Conservation (phyloP, 805 yeast genomes). For the Metschnikowia lachancei region DNA sequence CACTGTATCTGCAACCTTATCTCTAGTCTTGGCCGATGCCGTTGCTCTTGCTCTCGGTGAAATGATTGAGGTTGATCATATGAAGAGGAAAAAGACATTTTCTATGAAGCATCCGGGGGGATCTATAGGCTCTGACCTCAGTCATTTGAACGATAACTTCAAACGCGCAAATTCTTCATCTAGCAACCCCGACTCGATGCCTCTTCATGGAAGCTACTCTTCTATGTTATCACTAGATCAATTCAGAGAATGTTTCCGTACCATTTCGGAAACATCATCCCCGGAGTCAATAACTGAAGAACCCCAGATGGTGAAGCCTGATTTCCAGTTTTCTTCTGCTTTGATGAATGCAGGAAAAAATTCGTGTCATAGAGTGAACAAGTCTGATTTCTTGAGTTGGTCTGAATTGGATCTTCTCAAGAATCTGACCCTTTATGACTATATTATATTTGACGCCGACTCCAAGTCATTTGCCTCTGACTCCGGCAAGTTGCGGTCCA, state of each 20-base stretch:
- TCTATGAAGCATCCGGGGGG: slow-evolving; percentile 88
- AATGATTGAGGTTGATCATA: slow-evolving; percentile 54
- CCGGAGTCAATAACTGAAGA: slow-evolving; percentile 17
- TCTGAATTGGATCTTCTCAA: slow-evolving; percentile 17
- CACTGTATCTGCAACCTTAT: slow-evolving; percentile 76
- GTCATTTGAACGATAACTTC: slow-evolving; percentile 33
- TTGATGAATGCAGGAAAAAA: slow-evolving; percentile 3
- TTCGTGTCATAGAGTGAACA: slow-evolving; percentile 2
- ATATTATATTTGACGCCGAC: slow-evolving; percentile 9
- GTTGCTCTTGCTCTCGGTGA: slow-evolving; percentile 72
- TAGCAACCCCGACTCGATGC: slow-evolving; percentile 5
- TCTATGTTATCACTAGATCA: slow-evolving; percentile 20
- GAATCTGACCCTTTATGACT: slow-evolving; percentile 14
- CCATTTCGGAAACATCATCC: slow-evolving; percentile 5
- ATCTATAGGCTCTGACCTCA: slow-evolving; percentile 63
- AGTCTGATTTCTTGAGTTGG: slow-evolving; percentile 12
- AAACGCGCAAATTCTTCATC: slow-evolving; percentile 10
- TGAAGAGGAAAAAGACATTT: slow-evolving; percentile 54
- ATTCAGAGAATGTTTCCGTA: slow-evolving; percentile 10
- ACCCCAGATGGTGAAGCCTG: neutral
- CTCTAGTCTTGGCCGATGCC: slow-evolving; percentile 76
- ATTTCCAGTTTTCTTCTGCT: slow-evolving; percentile 6
- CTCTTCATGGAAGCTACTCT: slow-evolving; percentile 16
- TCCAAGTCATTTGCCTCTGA: slow-evolving; percentile 9
- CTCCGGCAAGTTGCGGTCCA: slow-evolving; percentile 10